Conservation (phyloP, 192 early-diverging fungal genomes). For the Mortierella hygrophila region DNA sequence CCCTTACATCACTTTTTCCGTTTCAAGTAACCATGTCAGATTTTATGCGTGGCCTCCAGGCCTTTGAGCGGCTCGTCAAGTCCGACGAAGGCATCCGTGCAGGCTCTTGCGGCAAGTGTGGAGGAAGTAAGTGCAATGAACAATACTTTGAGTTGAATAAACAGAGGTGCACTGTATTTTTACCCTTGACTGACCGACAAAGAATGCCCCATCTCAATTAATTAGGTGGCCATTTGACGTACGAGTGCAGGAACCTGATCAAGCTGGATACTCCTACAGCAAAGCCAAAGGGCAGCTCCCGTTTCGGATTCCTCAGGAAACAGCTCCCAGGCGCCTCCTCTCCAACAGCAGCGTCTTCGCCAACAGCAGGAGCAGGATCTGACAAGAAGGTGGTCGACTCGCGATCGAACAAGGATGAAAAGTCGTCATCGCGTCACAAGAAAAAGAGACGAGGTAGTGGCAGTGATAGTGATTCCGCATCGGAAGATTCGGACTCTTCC, state of each 20-base stretch:
- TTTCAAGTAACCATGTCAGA: constrained; percentile 28
- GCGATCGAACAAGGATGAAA: neutral
- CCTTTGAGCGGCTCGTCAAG: constrained; percentile 50
- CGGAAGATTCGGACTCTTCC: neutral
- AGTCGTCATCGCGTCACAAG: constrained; percentile 9
- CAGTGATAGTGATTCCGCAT: constrained; percentile 8
- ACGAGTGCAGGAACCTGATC: constrained; percentile 45
- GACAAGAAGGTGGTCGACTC: neutral
- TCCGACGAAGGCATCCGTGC: constrained; percentile 41
- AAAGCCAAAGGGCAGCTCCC: constrained; percentile 28
- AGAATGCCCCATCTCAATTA: neutral
- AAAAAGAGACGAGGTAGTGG: constrained; percentile 23
- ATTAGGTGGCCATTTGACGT: constrained; percentile 51
- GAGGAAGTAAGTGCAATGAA: constrained; percentile 29
- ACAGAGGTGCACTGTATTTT: neutral
- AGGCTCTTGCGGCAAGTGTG: constrained; percentile 50
- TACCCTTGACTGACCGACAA: neutral
- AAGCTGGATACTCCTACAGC: constrained; percentile 34
- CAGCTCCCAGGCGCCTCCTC: constrained; percentile 3
- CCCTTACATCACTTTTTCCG: neutral
- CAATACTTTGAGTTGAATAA: neutral
- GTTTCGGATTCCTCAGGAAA: constrained; percentile 42
- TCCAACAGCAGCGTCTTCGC: neutral
- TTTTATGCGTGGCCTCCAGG: constrained; percentile 43
- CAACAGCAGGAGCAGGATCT: neutral